Base-by-base conservation (phyloP, 2,329 filamentous ascomycete genomes). In the Pseudogymnoascus sp. region DNA sequence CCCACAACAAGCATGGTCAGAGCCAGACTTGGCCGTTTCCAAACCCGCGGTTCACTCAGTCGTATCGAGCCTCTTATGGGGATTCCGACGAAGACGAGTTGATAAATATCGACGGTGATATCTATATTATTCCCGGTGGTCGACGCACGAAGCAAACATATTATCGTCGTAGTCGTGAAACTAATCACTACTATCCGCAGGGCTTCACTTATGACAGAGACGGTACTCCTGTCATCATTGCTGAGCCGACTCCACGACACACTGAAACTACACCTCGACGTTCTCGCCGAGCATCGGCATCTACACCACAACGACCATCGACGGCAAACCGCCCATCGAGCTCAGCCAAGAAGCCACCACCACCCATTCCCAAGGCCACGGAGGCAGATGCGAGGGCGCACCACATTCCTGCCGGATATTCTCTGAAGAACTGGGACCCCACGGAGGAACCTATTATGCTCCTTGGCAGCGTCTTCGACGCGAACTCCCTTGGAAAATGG, bases 401-500 rank as follows among this genome's bases (percentile, higher is more conserved):
- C 71, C 83, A 85, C 64, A 97, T 99, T 63, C 93, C 95, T 1
- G 76, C 86, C 1, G 93, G 95, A 66, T 99, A 96, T 79, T 96
- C 91, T 25, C 86, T 93, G 73, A 97, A 97, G 83, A 96, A 97
- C 80, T 97, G 95, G 95, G 95, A 99, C 74, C 93, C 93, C 0
- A 87, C 86, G 28, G 93, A 97, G 79, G 87, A 92, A 69, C 95
- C 95, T 60, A 97, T 99, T 74, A 88, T 97, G 73, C 84, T 99
- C 25, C 83, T 97, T 21, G 95, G 95, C 60, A 96, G 91, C 73
- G 95, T 97, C 63, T 97, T 97, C 72, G 95, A 97, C 73, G 91
- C 93, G 72, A 97, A 97, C 82, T 96, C 91, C 25, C 83, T 99
- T 31, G 95, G 95, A 72, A 97, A 97, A 78, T 99, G 95, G 95